These are phyloP conservation scores for Wickerhamomyces sp. DNA, from an alignment of 1,139 yeast genomes.

Conservation along the genomic window DNA sequence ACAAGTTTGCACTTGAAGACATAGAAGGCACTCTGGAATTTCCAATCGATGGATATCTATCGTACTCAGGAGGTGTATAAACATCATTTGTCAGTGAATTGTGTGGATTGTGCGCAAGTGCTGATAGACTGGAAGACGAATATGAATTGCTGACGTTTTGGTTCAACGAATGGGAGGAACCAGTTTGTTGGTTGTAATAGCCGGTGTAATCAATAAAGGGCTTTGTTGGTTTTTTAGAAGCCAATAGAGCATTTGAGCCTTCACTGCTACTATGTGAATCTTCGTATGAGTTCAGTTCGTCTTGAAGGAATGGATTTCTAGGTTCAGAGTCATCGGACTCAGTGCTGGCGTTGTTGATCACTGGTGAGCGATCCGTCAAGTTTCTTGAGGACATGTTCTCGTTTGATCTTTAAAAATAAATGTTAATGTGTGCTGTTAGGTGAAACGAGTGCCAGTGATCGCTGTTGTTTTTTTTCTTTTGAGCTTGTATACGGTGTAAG, in stretches of 20 bases:
- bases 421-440: too few relatives aligned
- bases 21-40: conserved; percentile 43
- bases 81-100: conserved; percentile 17
- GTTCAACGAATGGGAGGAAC: conserved; percentile 28
- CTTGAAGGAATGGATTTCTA: conserved; percentile 22
- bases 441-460: too few relatives aligned
- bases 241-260: conserved; percentile 15
- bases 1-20: conserved; percentile 33
- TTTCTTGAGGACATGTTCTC: conserved; percentile 27
- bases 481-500: too few relatives aligned
- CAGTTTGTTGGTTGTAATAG: conserved; percentile 39
- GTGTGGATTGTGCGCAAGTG: conserved; percentile 12
- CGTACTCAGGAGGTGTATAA: conserved; percentile 47
- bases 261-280: conserved; percentile 20
- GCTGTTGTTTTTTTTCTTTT: too few relatives aligned
- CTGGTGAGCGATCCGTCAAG: conserved; percentile 24
- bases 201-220: conserved; percentile 42
- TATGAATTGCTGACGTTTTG: conserved; percentile 13
- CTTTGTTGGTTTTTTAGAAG: conserved; percentile 24
- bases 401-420: too few relatives aligned
- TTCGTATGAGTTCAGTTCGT: conserved; percentile 18
- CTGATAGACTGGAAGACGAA: conserved; percentile 20
- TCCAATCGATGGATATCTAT: conserved; percentile 50
- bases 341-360: conserved; percentile 13
- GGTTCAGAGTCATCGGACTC: conserved; percentile 19